These are phyloP conservation scores for Salix suchowensis DNA, from an alignment of 345 rosid genomes.

Conservation along the genomic window DNA sequence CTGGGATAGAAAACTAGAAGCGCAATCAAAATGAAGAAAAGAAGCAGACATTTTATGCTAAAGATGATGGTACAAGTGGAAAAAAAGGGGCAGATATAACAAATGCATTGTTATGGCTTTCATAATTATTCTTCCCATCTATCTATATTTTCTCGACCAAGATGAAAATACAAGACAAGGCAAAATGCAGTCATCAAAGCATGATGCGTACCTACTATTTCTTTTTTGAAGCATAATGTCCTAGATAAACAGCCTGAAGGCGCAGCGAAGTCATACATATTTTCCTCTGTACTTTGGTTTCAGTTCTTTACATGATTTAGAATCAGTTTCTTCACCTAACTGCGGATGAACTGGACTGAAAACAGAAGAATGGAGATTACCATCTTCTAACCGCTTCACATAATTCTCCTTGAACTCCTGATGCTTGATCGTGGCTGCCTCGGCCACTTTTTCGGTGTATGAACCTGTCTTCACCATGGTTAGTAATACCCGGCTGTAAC, in stretches of 20 bases:
- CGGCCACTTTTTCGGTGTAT: conserved; percentile 53
- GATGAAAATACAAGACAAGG: neutral
- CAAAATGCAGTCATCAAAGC: neutral
- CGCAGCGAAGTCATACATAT: conserved; percentile 44
- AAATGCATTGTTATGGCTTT: neutral
- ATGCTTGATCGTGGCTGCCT: conserved; percentile 62
- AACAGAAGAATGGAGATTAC: conserved; percentile 80
- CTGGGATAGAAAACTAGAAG: neutral
- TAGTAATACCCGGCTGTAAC: conserved; percentile 73
- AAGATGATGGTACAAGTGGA: neutral
- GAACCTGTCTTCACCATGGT: conserved; percentile 75
- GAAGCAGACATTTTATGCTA: neutral
- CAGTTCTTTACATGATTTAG: conserved; percentile 47
- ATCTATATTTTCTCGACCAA: neutral
- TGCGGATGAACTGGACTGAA: conserved; percentile 56
- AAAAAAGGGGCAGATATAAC: neutral
- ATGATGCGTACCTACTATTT: neutral
- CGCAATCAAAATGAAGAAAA: neutral
- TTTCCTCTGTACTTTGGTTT: conserved; percentile 87
- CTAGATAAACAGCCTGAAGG: neutral
- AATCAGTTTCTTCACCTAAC: conserved; percentile 24
- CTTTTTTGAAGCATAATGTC: neutral
- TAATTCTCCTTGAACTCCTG: conserved; percentile 84
- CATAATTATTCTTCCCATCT: neutral
- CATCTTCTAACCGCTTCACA: conserved; percentile 82